These are phyloP conservation scores for Entelexis sorbosivorans DNA, from an alignment of 1,139 yeast species.

Conservation along the genomic window DNA sequence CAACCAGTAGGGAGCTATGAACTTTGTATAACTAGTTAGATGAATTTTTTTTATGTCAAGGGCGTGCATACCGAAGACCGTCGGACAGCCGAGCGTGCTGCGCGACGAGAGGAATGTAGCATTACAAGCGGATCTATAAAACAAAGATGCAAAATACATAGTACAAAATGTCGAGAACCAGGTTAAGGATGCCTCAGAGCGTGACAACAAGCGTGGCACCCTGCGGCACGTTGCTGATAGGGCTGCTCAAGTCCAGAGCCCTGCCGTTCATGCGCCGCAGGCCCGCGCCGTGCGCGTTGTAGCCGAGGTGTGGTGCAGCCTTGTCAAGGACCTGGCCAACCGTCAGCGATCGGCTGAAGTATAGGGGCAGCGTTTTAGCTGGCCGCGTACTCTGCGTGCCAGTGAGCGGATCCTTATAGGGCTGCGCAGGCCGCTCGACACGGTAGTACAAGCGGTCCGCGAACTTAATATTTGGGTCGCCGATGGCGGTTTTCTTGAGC, in stretches of 20 bases:
- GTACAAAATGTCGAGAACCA: too few relatives aligned
- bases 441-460: constrained; percentile 54
- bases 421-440: constrained; percentile 32
- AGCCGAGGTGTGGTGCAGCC: constrained; percentile 15
- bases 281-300: background rate
- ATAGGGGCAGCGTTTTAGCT: constrained; percentile 36
- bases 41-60: too few relatives aligned
- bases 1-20: background rate
- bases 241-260: constrained; percentile 1
- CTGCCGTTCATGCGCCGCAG: background rate
- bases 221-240: constrained; percentile 5
- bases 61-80: too few relatives aligned
- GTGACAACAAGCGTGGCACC: constrained; percentile 1
- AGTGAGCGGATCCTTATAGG: constrained; percentile 37
- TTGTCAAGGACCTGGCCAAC: constrained; percentile 66
- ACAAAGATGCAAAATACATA: too few relatives aligned
- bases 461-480: constrained; percentile 48
- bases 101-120: too few relatives aligned
- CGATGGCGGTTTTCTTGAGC: constrained; percentile 28
- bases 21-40: too few relatives aligned
- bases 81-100: too few relatives aligned
- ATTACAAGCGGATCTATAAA: too few relatives aligned
- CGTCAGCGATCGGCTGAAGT: constrained; percentile 54
- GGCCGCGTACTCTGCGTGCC: constrained; percentile 27
- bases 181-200: background rate